phyloP scores from a whole-genome alignment of 2,329 filamentous ascomycete genomes.

The Botrytis galanthina region DNA sequence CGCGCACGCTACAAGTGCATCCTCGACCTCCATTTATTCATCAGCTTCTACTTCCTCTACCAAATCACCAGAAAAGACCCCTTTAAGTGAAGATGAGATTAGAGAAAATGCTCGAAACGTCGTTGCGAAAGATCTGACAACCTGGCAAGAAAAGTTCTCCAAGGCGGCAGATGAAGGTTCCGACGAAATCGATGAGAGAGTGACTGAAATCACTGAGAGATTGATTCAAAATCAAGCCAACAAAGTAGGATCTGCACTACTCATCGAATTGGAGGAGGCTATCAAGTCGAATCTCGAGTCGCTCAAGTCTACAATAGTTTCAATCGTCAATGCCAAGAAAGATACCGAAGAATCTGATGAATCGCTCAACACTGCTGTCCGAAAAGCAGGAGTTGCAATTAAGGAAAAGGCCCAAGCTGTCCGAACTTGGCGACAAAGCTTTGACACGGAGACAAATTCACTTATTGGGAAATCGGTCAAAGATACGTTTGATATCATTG shows the following conservation, averaged over 20 bases:
- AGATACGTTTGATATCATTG: conserved; percentile 65
- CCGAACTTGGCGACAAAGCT: conserved; percentile 60
- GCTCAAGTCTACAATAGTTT: conserved; percentile 67
- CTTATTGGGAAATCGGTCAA: conserved; percentile 58
- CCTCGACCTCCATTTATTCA: conserved; percentile 7
- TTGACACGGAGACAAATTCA: conserved; percentile 54
- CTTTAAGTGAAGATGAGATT: conserved; percentile 48
- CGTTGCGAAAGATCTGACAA: conserved; percentile 73
- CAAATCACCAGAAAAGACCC: conserved; percentile 35
- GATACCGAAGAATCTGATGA: conserved; percentile 52
- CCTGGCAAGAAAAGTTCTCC: conserved; percentile 87
- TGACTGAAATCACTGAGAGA: conserved; percentile 69
- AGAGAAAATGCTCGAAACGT: conserved; percentile 60
- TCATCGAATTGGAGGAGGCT: conserved; percentile 66
- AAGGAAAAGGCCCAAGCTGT: conserved; percentile 64
- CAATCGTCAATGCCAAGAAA: conserved; percentile 50
- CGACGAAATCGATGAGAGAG: conserved; percentile 62
- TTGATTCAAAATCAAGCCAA: conserved; percentile 65
- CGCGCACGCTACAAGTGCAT: conserved; percentile 28
- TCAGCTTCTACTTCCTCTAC: conserved; percentile 33
- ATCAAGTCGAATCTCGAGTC: conserved; percentile 60
- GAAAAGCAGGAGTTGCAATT: conserved; percentile 58
- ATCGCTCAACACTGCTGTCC: conserved; percentile 52
- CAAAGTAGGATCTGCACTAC: conserved; percentile 62
- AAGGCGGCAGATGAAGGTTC: conserved; percentile 80